A percentile compares a stretch with the other conserved stretches of the same genome.
Conservation (phyloP, 192 early-diverging fungal species). For the Neocallimastix lanati region DNA sequence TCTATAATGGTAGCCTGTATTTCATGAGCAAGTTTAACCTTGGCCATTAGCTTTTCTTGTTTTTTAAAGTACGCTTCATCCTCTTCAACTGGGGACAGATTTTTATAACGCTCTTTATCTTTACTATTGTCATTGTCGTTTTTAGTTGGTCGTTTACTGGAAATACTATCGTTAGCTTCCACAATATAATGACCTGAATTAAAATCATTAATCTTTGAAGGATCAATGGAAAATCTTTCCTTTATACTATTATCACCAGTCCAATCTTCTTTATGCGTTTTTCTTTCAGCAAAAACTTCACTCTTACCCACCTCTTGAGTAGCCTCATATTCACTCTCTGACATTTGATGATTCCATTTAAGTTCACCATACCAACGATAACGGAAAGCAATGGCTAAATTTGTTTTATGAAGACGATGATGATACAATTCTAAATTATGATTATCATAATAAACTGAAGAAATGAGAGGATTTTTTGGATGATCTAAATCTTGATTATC, state of each 20-base stretch:
- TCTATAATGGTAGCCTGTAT: constrained; percentile 48
- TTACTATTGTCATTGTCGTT: constrained; percentile 54
- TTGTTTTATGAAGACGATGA: constrained; percentile 65
- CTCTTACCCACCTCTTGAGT: constrained; percentile 55
- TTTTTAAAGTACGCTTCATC: constrained; percentile 10
- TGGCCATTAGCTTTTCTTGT: constrained; percentile 54
- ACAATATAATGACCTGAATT: not conserved
- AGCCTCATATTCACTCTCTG: constrained; percentile 6
- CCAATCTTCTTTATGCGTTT: constrained; percentile 87
- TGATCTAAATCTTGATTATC: constrained; percentile 15
- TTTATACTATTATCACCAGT: constrained; percentile 67
- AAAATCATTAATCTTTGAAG: not conserved
- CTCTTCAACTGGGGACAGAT: no score
- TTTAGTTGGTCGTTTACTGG: constrained; percentile 2
- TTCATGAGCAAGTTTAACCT: constrained; percentile 49
- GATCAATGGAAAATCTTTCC: constrained; percentile 59
- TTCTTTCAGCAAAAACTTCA: constrained; percentile 93
- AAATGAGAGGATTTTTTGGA: constrained; percentile 61
- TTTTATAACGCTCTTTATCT: no score
- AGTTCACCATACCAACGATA: not conserved
- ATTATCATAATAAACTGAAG: constrained; percentile 89
- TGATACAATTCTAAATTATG: constrained; percentile 70
- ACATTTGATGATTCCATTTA: not conserved
- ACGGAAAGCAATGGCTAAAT: constrained; percentile 55
- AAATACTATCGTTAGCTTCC: not conserved